Conservation (phyloP, 1,284 basidiomycete species). For the Fomitopsis betulina region DNA sequence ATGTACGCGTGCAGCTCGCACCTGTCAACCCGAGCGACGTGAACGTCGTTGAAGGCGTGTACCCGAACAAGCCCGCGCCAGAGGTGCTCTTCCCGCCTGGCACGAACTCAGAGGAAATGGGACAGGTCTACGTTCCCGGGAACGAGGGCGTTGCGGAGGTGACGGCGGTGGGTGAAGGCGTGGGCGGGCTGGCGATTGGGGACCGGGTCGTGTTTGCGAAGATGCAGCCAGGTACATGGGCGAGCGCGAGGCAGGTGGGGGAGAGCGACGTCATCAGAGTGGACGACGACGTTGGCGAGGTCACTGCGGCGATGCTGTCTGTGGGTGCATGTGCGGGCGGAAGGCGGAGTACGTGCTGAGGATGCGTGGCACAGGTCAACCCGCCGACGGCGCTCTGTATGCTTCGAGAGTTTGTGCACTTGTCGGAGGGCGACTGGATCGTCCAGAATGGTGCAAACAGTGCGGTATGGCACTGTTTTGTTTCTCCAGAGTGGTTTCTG, state of each 20-base stretch:
- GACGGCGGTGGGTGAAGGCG: slow-evolving; percentile 50
- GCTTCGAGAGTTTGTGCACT: slow-evolving; percentile 63
- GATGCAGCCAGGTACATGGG: slow-evolving; percentile 76
- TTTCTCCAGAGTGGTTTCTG: not conserved
- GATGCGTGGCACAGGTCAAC: slow-evolving; percentile 54
- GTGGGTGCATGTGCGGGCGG: slow-evolving; percentile 31
- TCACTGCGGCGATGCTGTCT: slow-evolving; percentile 70
- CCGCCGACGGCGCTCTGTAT: slow-evolving; percentile 81
- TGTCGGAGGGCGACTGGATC: slow-evolving; percentile 68
- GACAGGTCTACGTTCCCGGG: slow-evolving; percentile 59
- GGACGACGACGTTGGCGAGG: slow-evolving; percentile 50
- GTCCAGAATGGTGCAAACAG: slow-evolving; percentile 86
- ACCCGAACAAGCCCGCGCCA: slow-evolving; percentile 60
- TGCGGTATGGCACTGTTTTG: slow-evolving; percentile 41
- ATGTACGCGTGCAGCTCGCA: slow-evolving; percentile 67
- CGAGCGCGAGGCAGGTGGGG: slow-evolving; percentile 52
- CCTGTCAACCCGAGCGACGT: slow-evolving; percentile 81
- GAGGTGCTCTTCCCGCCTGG: slow-evolving; percentile 28
- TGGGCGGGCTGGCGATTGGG: slow-evolving; percentile 43
- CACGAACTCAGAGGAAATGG: slow-evolving; percentile 20
- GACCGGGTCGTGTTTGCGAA: slow-evolving; percentile 77
- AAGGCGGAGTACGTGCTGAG: not conserved
- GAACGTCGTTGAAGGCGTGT: slow-evolving; percentile 80
- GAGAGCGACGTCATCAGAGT: slow-evolving; percentile 58
- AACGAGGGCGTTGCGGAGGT: slow-evolving; percentile 80